A percentile compares a stretch with the other conserved stretches of the same genome.
phyloP scores from a whole-genome alignment of 179 eudicot species.

The Heliamphora pulchella region DNA sequence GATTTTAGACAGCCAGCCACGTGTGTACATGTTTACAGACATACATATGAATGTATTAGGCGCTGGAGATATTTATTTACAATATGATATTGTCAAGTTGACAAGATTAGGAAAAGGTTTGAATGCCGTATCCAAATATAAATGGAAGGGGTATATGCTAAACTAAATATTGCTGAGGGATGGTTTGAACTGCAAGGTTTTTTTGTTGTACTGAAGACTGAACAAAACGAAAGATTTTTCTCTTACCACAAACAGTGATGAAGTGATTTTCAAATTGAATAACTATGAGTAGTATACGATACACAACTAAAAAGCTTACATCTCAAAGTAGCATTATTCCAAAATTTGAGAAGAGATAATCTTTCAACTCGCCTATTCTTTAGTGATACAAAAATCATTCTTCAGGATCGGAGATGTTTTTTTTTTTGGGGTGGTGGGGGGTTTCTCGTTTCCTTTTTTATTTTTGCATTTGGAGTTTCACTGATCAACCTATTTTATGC shows the following conservation, averaged over 20 bases:
- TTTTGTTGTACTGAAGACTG: no score
- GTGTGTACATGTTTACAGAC: neutral
- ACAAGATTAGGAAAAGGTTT: no score
- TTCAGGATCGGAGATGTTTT: neutral
- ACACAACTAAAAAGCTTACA: neutral
- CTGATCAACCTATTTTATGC: constrained; percentile 6
- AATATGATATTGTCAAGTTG: neutral
- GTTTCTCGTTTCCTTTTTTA: neutral
- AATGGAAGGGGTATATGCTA: neutral
- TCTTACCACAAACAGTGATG: neutral
- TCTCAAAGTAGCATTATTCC: neutral
- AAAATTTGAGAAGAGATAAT: neutral
- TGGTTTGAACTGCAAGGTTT: neutral
- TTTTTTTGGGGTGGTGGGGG: neutral
- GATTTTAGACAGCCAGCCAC: neutral
- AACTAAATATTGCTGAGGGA: neutral
- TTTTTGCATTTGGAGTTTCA: neutral
- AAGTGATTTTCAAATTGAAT: neutral
- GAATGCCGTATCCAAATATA: no score
- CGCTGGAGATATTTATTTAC: neutral
- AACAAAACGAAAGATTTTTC: neutral
- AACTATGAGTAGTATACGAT: neutral
- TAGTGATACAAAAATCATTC: neutral
- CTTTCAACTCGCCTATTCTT: neutral
- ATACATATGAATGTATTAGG: neutral